phyloP scores from a whole-genome alignment of 2,329 filamentous ascomycete species.

The Amesomyces nigricolor region DNA sequence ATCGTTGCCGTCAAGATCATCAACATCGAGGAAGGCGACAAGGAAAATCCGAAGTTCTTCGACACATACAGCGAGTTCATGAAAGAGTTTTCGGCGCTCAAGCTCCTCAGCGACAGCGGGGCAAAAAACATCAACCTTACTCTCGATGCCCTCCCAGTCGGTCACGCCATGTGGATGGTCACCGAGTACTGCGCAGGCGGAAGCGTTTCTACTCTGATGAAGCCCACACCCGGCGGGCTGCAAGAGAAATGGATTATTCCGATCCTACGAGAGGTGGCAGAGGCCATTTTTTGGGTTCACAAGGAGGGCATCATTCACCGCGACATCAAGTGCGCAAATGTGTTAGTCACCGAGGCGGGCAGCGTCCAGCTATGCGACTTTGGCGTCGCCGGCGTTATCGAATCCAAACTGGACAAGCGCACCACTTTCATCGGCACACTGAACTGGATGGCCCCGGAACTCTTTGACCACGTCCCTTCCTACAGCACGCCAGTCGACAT shows the following conservation, averaged over 20 bases:
- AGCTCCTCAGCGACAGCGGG: constrained; percentile 65
- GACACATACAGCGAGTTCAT: constrained; percentile 65
- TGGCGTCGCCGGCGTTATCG: constrained; percentile 72
- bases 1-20: constrained; percentile 73
- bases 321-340: constrained; percentile 72
- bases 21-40: constrained; percentile 74
- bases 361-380: constrained; percentile 79
- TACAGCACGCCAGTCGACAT: constrained; percentile 73
- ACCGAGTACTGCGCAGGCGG: constrained; percentile 83
- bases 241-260: constrained; percentile 66
- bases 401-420: constrained; percentile 69
- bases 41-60: constrained; percentile 56
- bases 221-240: constrained; percentile 56
- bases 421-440: constrained; percentile 77
- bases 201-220: constrained; percentile 69
- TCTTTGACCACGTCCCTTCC: constrained; percentile 58
- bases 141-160: constrained; percentile 71
- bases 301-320: constrained; percentile 64
- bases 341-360: constrained; percentile 71
- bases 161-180: constrained; percentile 80
- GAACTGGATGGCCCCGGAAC: constrained; percentile 81
- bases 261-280: constrained; percentile 60
- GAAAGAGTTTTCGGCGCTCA: constrained; percentile 64
- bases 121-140: constrained; percentile 78
- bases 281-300: constrained; percentile 63